Evolutionary conservation across 331 rosid genomes (phyloP).

Genomic region (Prunus yedoensis): DNA sequence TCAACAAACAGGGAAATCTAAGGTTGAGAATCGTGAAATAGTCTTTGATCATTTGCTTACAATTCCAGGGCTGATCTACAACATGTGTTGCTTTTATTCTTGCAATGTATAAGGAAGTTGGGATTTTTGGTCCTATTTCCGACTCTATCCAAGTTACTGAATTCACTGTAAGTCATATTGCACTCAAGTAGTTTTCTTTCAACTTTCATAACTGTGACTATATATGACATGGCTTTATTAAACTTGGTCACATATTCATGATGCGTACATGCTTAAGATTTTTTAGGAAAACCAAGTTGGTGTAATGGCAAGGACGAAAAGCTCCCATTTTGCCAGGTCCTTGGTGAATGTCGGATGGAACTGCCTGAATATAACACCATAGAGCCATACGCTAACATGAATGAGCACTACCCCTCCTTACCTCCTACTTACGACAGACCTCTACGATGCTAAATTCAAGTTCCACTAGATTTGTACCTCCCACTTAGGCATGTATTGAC

Average conservation of each 20-base stretch:
- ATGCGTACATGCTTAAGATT: constrained; percentile 79
- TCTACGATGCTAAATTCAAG: too few species aligned
- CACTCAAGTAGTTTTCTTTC: neutral
- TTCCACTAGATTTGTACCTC: too few species aligned
- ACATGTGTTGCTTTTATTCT: constrained; percentile 89
- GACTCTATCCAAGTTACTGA: constrained; percentile 84
- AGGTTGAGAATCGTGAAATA: constrained; percentile 66
- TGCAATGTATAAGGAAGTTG: constrained; percentile 87
- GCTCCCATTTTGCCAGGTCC: constrained; percentile 89
- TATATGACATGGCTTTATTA: constrained; percentile 10
- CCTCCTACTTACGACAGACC: too few species aligned
- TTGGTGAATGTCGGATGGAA: constrained; percentile 54
- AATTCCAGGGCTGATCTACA: constrained; percentile 86
- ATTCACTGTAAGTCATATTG: constrained; percentile 64
- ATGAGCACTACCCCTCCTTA: too few species aligned
- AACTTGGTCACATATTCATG: constrained; percentile 59
- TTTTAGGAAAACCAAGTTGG: constrained; percentile 79
- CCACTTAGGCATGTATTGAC: too few species aligned
- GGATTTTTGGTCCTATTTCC: constrained; percentile 59
- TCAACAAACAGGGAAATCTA: constrained; percentile 5
- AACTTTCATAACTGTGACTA: neutral
- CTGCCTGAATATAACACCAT: too few species aligned
- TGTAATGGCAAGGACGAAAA: constrained; percentile 56
- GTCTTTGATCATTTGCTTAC: constrained; percentile 73
- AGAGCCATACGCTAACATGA: too few species aligned